Evolutionary conservation across 257 asterid genomes (phyloP).

Genomic region (Solanum habrochaites): DNA sequence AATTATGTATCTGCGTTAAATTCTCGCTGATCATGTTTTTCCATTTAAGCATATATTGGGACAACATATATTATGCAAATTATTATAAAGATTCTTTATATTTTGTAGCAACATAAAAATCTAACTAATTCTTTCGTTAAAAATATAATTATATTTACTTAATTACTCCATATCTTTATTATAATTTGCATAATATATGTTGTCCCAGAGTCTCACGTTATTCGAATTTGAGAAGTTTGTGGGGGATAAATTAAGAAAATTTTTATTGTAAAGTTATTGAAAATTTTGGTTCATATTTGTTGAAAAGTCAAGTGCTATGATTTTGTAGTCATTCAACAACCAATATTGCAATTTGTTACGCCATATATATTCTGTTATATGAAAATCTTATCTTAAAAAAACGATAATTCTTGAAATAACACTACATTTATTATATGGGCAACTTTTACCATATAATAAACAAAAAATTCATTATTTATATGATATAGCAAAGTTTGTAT

Average conservation of each 20-base stretch:
- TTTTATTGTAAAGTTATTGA: not conserved
- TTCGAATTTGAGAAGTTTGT: not conserved
- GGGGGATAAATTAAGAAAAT: not conserved
- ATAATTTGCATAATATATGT: no score
- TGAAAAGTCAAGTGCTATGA: not conserved
- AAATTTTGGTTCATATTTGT: not conserved
- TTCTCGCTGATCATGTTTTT: not conserved
- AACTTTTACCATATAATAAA: no score
- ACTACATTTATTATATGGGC: no score
- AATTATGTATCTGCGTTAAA: accelerated
- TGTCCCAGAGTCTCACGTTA: accelerated
- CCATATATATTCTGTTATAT: not conserved
- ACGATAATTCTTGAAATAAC: not conserved
- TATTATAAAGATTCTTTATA: not conserved
- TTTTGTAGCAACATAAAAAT: not conserved
- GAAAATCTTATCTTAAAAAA: not conserved
- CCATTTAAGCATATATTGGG: not conserved
- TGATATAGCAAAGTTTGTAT: no score
- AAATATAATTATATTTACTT: not conserved
- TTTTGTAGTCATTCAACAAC: not conserved
- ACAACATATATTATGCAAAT: not conserved
- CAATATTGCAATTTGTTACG: not conserved
- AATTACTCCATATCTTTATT: not conserved
- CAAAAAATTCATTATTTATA: no score
- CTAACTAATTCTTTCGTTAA: not conserved